These are phyloP conservation scores for Lactifluus subvellereus DNA, from an alignment of 768 basidiomycete genomes.

Conservation along the genomic window DNA sequence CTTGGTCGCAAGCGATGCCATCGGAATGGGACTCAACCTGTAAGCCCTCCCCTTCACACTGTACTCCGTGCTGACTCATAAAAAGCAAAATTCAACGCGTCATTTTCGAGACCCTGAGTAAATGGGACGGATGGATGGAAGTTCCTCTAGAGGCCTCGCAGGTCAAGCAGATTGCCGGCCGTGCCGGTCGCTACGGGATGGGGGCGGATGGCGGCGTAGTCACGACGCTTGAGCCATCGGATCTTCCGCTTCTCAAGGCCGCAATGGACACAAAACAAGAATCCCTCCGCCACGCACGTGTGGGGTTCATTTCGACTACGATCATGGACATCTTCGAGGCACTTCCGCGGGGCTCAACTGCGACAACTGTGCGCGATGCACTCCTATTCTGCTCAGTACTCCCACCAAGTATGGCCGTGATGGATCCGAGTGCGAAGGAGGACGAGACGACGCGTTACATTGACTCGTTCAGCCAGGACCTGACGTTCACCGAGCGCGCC, in stretches of 20 bases:
- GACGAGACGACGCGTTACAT: slow-evolving; percentile 38
- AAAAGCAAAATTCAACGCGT: slow-evolving; percentile 90
- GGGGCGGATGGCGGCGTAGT: slow-evolving; percentile 54
- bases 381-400: slow-evolving; percentile 43
- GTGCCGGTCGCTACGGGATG: slow-evolving; percentile 85
- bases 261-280: slow-evolving; percentile 50
- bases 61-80: slow-evolving; percentile 33
- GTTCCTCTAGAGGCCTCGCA: slow-evolving; percentile 58
- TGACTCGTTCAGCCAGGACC: slow-evolving; percentile 35
- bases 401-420: slow-evolving; percentile 41
- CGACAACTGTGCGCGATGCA: slow-evolving; percentile 44
- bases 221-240: slow-evolving; percentile 60
- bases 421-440: slow-evolving; percentile 25
- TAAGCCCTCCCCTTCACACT: slow-evolving; percentile 36
- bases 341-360: slow-evolving; percentile 41
- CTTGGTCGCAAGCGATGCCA: slow-evolving; percentile 88
- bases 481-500: slow-evolving; percentile 42
- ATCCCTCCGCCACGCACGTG: slow-evolving; percentile 47
- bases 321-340: slow-evolving; percentile 32
- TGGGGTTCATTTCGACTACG: slow-evolving; percentile 33
- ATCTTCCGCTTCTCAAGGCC: slow-evolving; percentile 53
- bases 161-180: slow-evolving; percentile 91
- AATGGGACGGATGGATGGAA: slow-evolving; percentile 46
- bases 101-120: slow-evolving; percentile 65
- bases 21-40: slow-evolving; percentile 98